These are phyloP conservation scores for Diaporthe capsici DNA, from an alignment of 2,329 filamentous ascomycete genomes.

Conservation along the genomic window DNA sequence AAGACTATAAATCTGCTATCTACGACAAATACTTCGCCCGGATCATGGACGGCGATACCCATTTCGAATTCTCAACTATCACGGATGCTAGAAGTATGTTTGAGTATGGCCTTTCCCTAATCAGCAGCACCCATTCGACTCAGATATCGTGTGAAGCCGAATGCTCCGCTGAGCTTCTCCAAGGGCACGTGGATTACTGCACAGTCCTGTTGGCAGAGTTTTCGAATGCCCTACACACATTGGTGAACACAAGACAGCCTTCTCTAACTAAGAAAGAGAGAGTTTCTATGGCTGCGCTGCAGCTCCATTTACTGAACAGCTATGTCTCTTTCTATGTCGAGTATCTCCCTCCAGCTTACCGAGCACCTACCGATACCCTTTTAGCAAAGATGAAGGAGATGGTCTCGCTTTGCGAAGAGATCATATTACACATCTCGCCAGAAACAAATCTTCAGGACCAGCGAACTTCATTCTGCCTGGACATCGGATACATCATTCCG, in stretches of 20 bases:
- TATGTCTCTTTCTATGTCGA: neutral
- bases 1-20: neutral
- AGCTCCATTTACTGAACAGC: slow-evolving; percentile 12
- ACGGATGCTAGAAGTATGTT: neutral
- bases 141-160: too few species aligned
- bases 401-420: neutral
- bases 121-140: neutral
- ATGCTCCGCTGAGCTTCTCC: neutral
- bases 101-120: neutral
- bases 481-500: slow-evolving; percentile 1
- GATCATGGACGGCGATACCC: neutral
- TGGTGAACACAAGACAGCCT: neutral
- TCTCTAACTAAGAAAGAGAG: neutral
- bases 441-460: neutral
- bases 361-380: neutral
- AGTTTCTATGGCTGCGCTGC: neutral
- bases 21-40: neutral
- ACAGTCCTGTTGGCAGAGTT: neutral
- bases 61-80: neutral
- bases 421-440: neutral
- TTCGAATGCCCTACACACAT: neutral
- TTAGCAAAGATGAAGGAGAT: slow-evolving; percentile 1
- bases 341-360: neutral
- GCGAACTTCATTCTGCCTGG: neutral
- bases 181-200: neutral